Base-by-base conservation (phyloP, 305 asterid species). In the Salvia sclarea region DNA sequence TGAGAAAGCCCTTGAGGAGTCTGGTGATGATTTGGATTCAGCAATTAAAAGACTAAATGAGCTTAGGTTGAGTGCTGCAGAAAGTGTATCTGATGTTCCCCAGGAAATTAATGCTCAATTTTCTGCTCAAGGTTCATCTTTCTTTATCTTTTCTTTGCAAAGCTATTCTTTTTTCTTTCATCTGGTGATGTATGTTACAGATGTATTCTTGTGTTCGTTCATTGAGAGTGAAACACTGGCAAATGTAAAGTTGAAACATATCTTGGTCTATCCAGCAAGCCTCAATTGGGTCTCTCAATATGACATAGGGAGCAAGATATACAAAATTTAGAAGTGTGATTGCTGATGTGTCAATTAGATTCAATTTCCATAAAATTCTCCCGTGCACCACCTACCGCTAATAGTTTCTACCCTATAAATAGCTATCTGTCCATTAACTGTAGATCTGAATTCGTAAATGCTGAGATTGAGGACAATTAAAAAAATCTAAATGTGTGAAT, bases 21-120 rank as follows among this genome's bases (percentile, higher is more conserved):
- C 88, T 63, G 85, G 87, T 31, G 83, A 76, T 69, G 94, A 92
- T 76, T 70, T 92, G 84, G 95, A 92, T 81, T 83, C 89, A 43
- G 88, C 98, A 25, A 90, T 92, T 61, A 86, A 76, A 80, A 81
- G 89, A 72, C 75, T 92, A 59, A 84, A 83, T 21, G 90, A 88
- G 77, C 98, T 92, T 68, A 75, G 88, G 30, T 83, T 92, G 86
- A 83, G 84, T 70, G 78, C 92, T 64, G 80, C 77, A 8, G 68
- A 67, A 44, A 81, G 82, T 71, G 71, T 80, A 37, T 41, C 84
- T 58, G 84, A 66, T 63, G 75, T 61, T 62, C 65, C 82, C 53
- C 82, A 58, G 57, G 90, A 79, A 68, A 37, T 54, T 30, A 69
- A 77, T 58, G 18, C 24, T 12, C 85, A 77, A 56, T 64, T 70